Evolutionary conservation across 768 basidiomycete species (phyloP), one percentile per base, ranked within the genome.

Genomic region (Tricholoma bakamatsutake): DNA sequence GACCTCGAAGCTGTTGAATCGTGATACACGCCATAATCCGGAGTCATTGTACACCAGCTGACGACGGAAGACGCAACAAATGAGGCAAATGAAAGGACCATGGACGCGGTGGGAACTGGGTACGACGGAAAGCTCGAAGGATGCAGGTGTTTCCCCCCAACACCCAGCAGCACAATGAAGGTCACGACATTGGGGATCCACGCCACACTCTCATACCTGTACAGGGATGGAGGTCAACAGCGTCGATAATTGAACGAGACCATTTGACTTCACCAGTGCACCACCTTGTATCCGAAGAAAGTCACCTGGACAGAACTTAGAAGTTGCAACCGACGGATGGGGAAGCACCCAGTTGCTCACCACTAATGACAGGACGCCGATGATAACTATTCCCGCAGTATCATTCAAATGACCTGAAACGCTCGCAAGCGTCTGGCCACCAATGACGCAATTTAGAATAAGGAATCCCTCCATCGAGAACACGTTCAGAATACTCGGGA

Each of bases 131-230:
- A 57, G 9, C 57, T 46, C 7, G 60, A 59, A 18, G 40, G 4
- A 7, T 43, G 39, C 10, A 90, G 71, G 55, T 88, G 75, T 61
- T 83, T 82, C 0, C 84, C 86, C 0, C 85, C 80, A 5, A 87
- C 71, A 1, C 85, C 87, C 24, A 86, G 73, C 24, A 84, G 79
- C 24, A 87, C 76, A 24, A 87, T 66, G 66, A 87, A 85, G 11
- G 80, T 76, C 37, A 90, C 66, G 8, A 81, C 68, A 40, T 83
- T 80, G 0, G 89, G 88, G 9, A 88, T 71, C 88, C 88, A 90
- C 3, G 82, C 72, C 8, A 83, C 64, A 17, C 78, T 81, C 59
- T 88, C 88, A 48, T 73, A 76, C 67, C 72, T 75, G 43, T 12
- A 35, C 12, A 18, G 21, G 11, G 30, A 52, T 52, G 12, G 50